phyloP scores from a whole-genome alignment of 2,329 filamentous ascomycete species.

The Aureobasidium sp. region DNA sequence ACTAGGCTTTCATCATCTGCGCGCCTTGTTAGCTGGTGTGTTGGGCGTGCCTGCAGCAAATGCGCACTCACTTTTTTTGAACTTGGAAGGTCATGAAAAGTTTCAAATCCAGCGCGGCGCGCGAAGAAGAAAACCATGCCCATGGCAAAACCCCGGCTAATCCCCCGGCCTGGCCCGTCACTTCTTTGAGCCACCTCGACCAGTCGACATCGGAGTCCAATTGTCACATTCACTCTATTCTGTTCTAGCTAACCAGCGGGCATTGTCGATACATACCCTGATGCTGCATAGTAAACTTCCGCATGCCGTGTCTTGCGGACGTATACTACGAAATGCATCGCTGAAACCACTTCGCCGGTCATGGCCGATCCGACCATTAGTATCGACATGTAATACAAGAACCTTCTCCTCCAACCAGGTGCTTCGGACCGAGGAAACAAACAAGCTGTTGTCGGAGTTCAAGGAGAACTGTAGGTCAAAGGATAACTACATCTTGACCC shows the following conservation, averaged over 20 bases:
- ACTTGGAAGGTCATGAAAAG: constrained; percentile 90
- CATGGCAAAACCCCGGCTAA: not conserved
- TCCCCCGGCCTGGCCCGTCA: not conserved
- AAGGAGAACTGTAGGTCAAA: constrained; percentile 18
- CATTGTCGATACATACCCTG: constrained; percentile 13
- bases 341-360: not conserved
- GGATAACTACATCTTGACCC: not conserved
- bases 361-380: not conserved
- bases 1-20: constrained; percentile 99
- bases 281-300: constrained; percentile 17
- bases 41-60: not conserved
- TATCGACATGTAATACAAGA: not conserved
- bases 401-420: not conserved
- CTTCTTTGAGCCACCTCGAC: not conserved
- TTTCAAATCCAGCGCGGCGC: constrained; percentile 36
- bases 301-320: constrained; percentile 1
- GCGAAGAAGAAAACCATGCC: constrained; percentile 17
- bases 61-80: constrained; percentile 80
- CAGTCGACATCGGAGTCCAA: not conserved
- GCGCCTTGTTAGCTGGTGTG: constrained; percentile 20
- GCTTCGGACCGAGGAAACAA: not conserved
- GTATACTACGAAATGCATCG: not conserved
- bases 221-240: not conserved
- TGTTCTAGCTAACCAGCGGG: not conserved
- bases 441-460: constrained; percentile 19